Percentiles rank a stretch among this genome's conserved stretches.
Evolutionary conservation across 345 rosid species (phyloP).

Genomic region (Arabidopsis suecica): DNA sequence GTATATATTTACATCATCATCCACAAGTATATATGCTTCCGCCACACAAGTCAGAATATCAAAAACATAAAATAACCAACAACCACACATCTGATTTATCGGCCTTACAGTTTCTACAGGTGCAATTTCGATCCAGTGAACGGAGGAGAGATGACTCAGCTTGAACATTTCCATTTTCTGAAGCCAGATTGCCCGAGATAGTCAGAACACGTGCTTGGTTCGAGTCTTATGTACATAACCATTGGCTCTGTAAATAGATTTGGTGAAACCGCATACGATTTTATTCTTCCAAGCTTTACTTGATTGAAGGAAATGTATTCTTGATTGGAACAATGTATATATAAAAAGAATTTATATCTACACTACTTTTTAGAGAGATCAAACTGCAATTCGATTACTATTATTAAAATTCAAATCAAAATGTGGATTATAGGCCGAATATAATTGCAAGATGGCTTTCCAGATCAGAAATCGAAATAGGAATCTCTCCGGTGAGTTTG

Average conservation of each 20-base stretch:
- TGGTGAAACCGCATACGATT: slow-evolving; percentile 24
- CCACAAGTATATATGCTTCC: slow-evolving; percentile 7
- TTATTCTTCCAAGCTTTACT: slow-evolving; percentile 25
- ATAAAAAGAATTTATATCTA: background rate
- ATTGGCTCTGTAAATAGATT: slow-evolving; percentile 28
- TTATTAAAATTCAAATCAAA: background rate
- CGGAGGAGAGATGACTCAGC: slow-evolving; percentile 94
- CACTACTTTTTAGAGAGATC: background rate
- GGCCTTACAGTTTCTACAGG: slow-evolving; percentile 76
- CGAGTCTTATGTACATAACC: slow-evolving; percentile 24
- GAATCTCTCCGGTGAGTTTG: slow-evolving; percentile 72
- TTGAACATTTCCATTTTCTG: slow-evolving; percentile 75
- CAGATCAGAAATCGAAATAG: slow-evolving; percentile 59
- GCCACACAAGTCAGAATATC: slow-evolving; percentile 1
- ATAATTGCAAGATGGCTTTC: slow-evolving; percentile 11
- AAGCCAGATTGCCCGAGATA: slow-evolving; percentile 49
- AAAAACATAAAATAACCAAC: background rate
- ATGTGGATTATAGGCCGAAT: slow-evolving; percentile 4
- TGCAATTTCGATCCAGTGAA: slow-evolving; percentile 82
- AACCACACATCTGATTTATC: slow-evolving; percentile 7
- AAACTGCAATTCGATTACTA: background rate
- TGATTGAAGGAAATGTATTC: slow-evolving; percentile 36
- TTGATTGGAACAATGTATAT: slow-evolving; percentile 39
- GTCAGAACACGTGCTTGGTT: slow-evolving; percentile 6
- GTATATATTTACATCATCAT: background rate